Conservation (phyloP, 1,284 basidiomycete genomes). For the Fomitopsis pinicola region DNA sequence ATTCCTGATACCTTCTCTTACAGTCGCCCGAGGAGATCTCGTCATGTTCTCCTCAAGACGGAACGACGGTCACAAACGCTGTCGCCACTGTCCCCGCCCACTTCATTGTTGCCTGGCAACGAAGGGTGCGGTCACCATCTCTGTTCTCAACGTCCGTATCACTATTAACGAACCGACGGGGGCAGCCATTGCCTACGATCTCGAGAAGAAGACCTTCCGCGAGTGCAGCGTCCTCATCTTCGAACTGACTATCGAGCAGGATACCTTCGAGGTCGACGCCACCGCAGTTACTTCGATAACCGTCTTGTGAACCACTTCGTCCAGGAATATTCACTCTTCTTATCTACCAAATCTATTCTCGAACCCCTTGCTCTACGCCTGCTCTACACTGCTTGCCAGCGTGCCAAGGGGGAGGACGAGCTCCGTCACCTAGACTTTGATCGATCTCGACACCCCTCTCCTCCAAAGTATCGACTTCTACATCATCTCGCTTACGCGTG, state of each 20-base stretch:
- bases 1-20: conserved; percentile 8
- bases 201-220: conserved; percentile 82
- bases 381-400: conserved; percentile 95
- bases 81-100: conserved; percentile 96
- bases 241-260: conserved; percentile 98
- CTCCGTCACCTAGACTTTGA: conserved; percentile 95
- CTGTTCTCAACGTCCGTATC: conserved; percentile 91
- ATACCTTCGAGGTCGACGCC: conserved; percentile 99
- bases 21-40: conserved; percentile 95
- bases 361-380: conserved; percentile 95
- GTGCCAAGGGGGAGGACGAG: conserved; percentile 99
- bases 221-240: conserved; percentile 96
- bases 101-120: conserved; percentile 98
- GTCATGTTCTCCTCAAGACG: conserved; percentile 95
- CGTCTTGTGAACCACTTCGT: conserved; percentile 97
- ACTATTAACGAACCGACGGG: conserved; percentile 97
- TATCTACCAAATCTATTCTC: conserved; percentile 82
- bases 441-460: conserved; percentile 98
- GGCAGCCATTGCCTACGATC: conserved; percentile 93
- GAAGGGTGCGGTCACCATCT: conserved; percentile 90
- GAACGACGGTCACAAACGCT: conserved; percentile 78
- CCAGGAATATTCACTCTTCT: conserved; percentile 57
- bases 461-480: conserved; percentile 99
- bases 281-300: conserved; percentile 99
- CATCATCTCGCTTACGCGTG: conserved; percentile 96